These are phyloP conservation scores for Pulicaria dysenterica DNA, from an alignment of 129 eudicot genomes.

Conservation along the genomic window DNA sequence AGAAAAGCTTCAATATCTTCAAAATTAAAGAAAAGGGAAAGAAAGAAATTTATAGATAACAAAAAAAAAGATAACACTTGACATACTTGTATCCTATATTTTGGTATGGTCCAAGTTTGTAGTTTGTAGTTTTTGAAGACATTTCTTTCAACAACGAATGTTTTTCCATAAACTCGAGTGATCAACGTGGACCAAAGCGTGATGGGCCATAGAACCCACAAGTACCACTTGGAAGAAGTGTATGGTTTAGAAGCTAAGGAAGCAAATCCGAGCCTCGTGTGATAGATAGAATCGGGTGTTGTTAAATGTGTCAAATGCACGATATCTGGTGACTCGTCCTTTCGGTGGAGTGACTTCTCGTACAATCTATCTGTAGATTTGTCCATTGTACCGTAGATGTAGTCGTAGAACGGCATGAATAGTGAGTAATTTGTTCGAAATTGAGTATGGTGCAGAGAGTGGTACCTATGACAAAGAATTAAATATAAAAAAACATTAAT, in stretches of 20 bases:
- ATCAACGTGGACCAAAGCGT: slow-evolving; percentile 38
- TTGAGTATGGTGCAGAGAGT: slow-evolving; percentile 81
- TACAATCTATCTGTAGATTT: slow-evolving; percentile 48
- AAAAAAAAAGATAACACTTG: not conserved
- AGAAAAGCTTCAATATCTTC: slow-evolving; percentile 11
- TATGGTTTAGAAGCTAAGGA: slow-evolving; percentile 61
- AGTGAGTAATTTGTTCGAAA: slow-evolving; percentile 73
- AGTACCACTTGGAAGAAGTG: slow-evolving; percentile 45
- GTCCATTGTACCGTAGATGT: slow-evolving; percentile 64
- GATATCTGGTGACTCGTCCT: slow-evolving; percentile 52
- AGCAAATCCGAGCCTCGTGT: slow-evolving; percentile 57
- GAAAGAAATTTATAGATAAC: not conserved
- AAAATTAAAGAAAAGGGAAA: not conserved
- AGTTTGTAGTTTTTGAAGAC: slow-evolving; percentile 43
- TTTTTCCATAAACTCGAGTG: slow-evolving; percentile 35
- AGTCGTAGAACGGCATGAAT: slow-evolving; percentile 84
- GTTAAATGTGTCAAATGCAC: slow-evolving; percentile 71
- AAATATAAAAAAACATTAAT: not conserved
- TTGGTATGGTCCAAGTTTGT: slow-evolving; percentile 60
- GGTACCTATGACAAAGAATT: slow-evolving; percentile 43
- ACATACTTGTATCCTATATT: slow-evolving; percentile 51
- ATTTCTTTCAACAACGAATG: slow-evolving; percentile 58
- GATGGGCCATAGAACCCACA: slow-evolving; percentile 51
- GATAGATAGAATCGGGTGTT: slow-evolving; percentile 60
- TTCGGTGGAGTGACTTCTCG: slow-evolving; percentile 47